Conservation (phyloP, 441 rosid genomes). For the Bocquillonia castaneifolia region DNA sequence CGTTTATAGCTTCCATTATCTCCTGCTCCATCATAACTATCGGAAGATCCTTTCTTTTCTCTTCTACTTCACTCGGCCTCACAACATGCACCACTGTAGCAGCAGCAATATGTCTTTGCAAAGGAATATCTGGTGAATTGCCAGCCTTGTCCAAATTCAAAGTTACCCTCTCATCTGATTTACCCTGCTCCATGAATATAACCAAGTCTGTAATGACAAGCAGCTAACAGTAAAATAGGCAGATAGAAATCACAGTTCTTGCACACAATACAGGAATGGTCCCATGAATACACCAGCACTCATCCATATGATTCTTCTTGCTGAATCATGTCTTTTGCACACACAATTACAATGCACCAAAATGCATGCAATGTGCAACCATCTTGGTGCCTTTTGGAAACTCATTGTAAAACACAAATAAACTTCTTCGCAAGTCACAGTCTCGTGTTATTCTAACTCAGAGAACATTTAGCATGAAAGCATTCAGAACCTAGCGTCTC, state of each 20-base stretch:
- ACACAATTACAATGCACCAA: not conserved
- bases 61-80: conserved; percentile 60
- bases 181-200: conserved; percentile 35
- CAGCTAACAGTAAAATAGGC: conserved; percentile 6
- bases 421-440: not conserved
- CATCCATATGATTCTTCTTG: conserved; percentile 1
- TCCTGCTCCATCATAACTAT: conserved; percentile 99
- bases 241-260: not conserved
- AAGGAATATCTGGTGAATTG: conserved; percentile 27
- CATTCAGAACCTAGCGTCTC: not conserved
- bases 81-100: conserved; percentile 51
- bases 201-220: conserved; percentile 21
- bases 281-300: not conserved
- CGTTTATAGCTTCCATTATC: conserved; percentile 90
- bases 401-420: not conserved
- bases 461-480: not conserved
- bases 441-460: not conserved
- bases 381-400: not conserved
- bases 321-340: not conserved
- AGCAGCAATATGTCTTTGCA: conserved; percentile 29
- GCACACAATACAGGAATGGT: not conserved
- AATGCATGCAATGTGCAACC: not conserved
- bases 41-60: conserved; percentile 78
- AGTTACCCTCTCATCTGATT: conserved; percentile 26
- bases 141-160: conserved; percentile 14